Base-by-base conservation (phyloP, 371 early-diverging fungal genomes). In the Syncephalis plumigaleata region DNA sequence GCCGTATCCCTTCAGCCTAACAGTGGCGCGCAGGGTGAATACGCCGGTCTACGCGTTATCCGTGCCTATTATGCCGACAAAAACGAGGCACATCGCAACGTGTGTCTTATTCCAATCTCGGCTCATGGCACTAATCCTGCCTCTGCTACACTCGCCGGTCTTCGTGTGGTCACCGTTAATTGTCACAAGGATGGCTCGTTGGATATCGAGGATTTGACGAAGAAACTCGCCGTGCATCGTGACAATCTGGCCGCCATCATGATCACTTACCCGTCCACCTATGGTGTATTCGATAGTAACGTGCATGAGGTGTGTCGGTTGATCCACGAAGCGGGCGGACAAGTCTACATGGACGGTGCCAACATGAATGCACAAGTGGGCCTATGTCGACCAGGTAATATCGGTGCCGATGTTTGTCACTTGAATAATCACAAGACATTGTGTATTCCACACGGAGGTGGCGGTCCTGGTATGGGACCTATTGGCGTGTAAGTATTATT, bases 71-170 rank as follows among this genome's bases (percentile, higher is more conserved):
- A 89, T 52, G 71, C 70, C 23, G 73, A 87, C 37, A 74, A 73
- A 44, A 90, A 91, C 42, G 77, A 94, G 38, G 45, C 50, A 26
- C 73, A 85, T 44, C 89, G 95, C 55, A 76, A 91, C 57, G 73
- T 96, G 37, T 93, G 94, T 60, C 66, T 96, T 59, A 93, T 96
- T 44, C 97, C 97, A 2, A 87, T 89, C 49, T 94, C 95, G 22
- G 97, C 97, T 23, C 97, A 96, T 64, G 97, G 97, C 45, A 96
- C 97, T 53, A 96, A 96, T 73, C 94, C 95, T n/a, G 95, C 97
- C 9, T 91, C 91, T 22, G 95, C 97, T 42, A 87, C 87, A 57
- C 88, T 96, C 93, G 87, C 87, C 42, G 92, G 94, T 40, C 76
- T 93, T 73, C 76, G 84, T 54, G 91, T 94, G 45, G 87, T 94